Evolutionary conservation across 495 filamentous ascomycete species (phyloP).

Genomic region (Xylaria bambusicola): DNA sequence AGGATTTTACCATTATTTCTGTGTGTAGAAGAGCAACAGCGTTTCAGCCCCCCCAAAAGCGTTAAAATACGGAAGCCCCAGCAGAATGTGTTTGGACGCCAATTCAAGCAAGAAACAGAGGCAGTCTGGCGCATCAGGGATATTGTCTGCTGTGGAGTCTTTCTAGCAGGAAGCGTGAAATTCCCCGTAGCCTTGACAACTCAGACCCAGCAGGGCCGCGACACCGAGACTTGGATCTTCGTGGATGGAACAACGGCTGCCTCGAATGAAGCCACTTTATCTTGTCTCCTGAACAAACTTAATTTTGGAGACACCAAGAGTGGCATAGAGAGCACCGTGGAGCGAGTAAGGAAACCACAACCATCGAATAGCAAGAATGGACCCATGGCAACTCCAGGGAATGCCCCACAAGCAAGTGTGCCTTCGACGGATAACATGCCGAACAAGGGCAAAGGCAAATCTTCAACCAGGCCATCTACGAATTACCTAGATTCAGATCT

Average conservation of each 20-base stretch:
- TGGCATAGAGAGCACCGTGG: slow-evolving; percentile 1
- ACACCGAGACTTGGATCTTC: slow-evolving; percentile 29
- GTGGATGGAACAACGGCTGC: slow-evolving; percentile 17
- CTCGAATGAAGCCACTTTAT: slow-evolving; percentile 22
- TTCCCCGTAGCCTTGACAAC: slow-evolving; percentile 25
- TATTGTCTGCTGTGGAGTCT: slow-evolving; percentile 35
- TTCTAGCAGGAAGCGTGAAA: slow-evolving; percentile 26
- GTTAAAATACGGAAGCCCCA: slow-evolving; percentile 28
- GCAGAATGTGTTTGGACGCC: slow-evolving; percentile 30
- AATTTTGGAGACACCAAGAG: slow-evolving; percentile 19
- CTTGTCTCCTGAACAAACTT: slow-evolving; percentile 27
- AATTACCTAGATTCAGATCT: slow-evolving; percentile 30
- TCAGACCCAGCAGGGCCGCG: slow-evolving; percentile 21
- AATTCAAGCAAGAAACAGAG: slow-evolving; percentile 30
- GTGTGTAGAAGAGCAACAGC: slow-evolving; percentile 17
- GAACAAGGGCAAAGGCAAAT: slow-evolving; percentile 21
- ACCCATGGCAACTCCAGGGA: neutral
- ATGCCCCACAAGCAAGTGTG: neutral
- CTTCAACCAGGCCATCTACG: slow-evolving; percentile 10
- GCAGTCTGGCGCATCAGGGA: slow-evolving; percentile 37
- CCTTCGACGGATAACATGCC: neutral
- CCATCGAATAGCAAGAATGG: neutral
- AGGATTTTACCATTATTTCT: slow-evolving; percentile 29
- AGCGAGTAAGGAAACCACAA: neutral
- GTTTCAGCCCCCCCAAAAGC: slow-evolving; percentile 10